Evolutionary conservation across 495 filamentous ascomycete species (phyloP), one percentile per base, ranked within the genome.

Genomic region (Sabuloglossum arenarium): DNA sequence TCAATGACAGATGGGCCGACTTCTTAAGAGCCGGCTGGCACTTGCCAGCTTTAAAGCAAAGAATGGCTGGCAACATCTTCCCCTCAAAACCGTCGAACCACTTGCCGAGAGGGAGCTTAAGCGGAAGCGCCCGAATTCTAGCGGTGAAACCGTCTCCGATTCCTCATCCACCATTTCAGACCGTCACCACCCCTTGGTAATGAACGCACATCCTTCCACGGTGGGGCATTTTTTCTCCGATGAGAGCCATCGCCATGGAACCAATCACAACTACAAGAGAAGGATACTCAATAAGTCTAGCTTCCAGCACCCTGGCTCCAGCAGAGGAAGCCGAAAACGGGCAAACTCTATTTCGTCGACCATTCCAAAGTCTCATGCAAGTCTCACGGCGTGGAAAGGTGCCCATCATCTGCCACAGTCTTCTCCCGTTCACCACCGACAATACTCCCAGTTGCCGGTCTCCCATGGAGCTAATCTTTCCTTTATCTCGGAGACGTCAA

Each of bases 41-140:
- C 77, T 97, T 53, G 91, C 91, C 65, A 89, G 86, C 71, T 88
- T 94, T 78, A 99, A 96, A 71, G 86, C 89, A 54, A 85, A 90
- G 67, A 81, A 95, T 68, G 90, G 90, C 59, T 83, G 82, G 76
- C 79, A 88, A 66, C 77, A 85, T 67, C 75, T 88, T 55, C 79
- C 80, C 39, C 75, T 89, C 53, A 82, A 84, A 61, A 77, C 66
- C 24, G 82, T 90, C 64, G 86, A 85, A 67, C 79, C 79, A 59
- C 80, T 74, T 61, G 65, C 88, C 57, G 85, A 94, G 61, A 75
- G 81, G 59, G 78, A 85, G 61, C 69, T 86, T 54, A 78, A 79
- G 63, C 77, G 78, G 57, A 83, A 78, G 62, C 73, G 82, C 53
- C 69, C 71, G 21, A 66, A 70, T 50, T 78, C 73, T 25, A 79